Evolutionary conservation across 495 filamentous ascomycete genomes (phyloP), one percentile per base, ranked within the genome.

Genomic region (Pyrenopolyporus hunteri): DNA sequence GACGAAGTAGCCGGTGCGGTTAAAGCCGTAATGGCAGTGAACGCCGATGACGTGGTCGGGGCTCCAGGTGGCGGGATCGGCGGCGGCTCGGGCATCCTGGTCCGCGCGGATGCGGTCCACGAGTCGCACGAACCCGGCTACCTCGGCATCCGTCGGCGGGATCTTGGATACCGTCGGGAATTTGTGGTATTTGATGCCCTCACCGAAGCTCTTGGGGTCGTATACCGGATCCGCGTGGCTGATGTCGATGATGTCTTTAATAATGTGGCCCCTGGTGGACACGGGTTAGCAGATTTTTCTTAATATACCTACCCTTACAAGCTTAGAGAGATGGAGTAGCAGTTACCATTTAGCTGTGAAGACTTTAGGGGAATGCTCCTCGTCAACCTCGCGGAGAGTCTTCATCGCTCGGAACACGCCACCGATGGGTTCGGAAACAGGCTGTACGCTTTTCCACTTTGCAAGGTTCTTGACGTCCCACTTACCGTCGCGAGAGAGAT

Each of bases 381-480:
- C 88, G 67, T 98, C 93, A 1, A 91, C 85, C 71, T 94, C 89
- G 16, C 92, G 85, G 3, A 95, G 81, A 46, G 91, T 95, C 74
- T 97, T 97, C 76, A 97, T 86, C 3, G 90, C 91, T 1, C 87
- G 83, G 71, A 97, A 96, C 11, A 89, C 78, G 23, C 86, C 84
- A 3, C 74, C 84, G 40, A 98, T 93, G 4, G 87, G 85, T 17
- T 82, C 79, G 1, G 91, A 94, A 16, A 96, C 89, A 1, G 92
- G 87, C 6, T 75, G 71, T 0, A 95, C 88, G 23, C 84, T 83
- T 63, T 89, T 80, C 93, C 93, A 98, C 65, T 97, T 97, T 52
- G 81, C 86, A 9, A 97, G 84, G 71, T 98, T 98, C 78, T 98
- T 97, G 55, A 98, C 90, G 70, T 97, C 93, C 93, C 93, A 97